Base-by-base conservation (phyloP, 163 green algal species). In the Chloromonas sp. region DNA sequence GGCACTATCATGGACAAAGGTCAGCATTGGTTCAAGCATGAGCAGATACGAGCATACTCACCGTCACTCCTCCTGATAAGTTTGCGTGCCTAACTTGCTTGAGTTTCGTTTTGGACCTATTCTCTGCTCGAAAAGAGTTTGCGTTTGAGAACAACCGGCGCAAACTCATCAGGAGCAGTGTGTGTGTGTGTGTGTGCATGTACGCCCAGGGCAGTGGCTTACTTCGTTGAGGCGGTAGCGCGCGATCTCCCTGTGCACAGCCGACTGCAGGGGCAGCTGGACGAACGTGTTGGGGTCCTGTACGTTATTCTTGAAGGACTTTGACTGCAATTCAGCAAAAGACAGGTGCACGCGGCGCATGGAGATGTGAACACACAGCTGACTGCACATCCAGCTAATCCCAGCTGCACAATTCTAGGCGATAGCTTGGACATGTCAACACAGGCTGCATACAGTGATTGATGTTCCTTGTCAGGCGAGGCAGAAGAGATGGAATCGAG, bases 261-360 rank as follows among this genome's bases (percentile, higher is more conserved):
- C 92, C 14, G 93, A 90, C 88, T 98, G 93, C 66, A 98, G 87
- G 11, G 95, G 95, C 71, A 98, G 80, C 78, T 94, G 86, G 57
- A 93, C 90, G 83, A 96, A 97, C 61, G 88, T 92, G 70, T 93
- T 96, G 11, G 92, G 93, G 85, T 98, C 92, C 87, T 98, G 94
- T 83, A 93, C 98, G 0, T 88, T 79, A 62, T 90, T 92, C 86
- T 95, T 95, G 89, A 97, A 96, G 87, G 92, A 94, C 84, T 96
- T 95, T 74, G 85, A n/a, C 91, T 93, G 88, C 62, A 36, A 1
- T 1, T 15, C 2, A 2, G 15, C 36, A 83, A 60, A 81, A 79
- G 86, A 61, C 79, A 58, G 70, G n/a, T 13, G 8, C 81, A 84
- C 79, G 70, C 79, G 70, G 5, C 5, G 66, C 66, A 76, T 76